A percentile compares a stretch with the other conserved stretches of the same genome.
Conservation (phyloP, 192 early-diverging fungal species). For the Chytriomyces sp. region DNA sequence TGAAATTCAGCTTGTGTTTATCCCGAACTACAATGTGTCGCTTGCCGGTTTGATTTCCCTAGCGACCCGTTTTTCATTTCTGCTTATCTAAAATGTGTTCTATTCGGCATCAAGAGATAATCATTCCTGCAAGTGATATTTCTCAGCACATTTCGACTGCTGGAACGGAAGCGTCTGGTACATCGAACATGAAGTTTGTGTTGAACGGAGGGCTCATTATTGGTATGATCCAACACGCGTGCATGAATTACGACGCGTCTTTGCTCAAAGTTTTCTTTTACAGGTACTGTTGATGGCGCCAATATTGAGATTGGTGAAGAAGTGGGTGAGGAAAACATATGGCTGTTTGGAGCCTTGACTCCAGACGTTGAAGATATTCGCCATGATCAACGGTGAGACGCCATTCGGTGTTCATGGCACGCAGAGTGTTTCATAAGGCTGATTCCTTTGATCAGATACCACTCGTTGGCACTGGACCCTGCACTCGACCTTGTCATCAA, state of each 20-base stretch:
- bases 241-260: not conserved
- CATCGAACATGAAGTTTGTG: slow-evolving; percentile 99
- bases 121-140: slow-evolving; percentile 97
- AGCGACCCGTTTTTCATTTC: not conserved
- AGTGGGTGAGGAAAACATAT: slow-evolving; percentile 96
- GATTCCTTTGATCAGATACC: slow-evolving; percentile 56
- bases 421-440: not conserved
- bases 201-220: slow-evolving; percentile 97
- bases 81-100: not conserved
- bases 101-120: slow-evolving; percentile 64
- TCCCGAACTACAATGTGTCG: slow-evolving; percentile 99
- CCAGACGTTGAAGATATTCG: slow-evolving; percentile 93
- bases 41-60: slow-evolving; percentile 63
- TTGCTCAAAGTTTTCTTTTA: slow-evolving; percentile 7
- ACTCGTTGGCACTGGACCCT: slow-evolving; percentile 75
- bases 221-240: slow-evolving; percentile 90
- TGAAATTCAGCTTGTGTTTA: slow-evolving; percentile 74
- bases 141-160: slow-evolving; percentile 99
- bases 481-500: slow-evolving; percentile 82
- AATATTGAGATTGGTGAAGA: slow-evolving; percentile 99
- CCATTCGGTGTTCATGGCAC: not conserved
- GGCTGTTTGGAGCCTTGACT: slow-evolving; percentile 92
- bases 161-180: slow-evolving; percentile 98
- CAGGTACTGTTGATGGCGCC: slow-evolving; percentile 51
- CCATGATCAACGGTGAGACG: slow-evolving; percentile 74